phyloP scores from a whole-genome alignment of 2,329 filamentous ascomycete species.

The Hirsutella minnesotensis region DNA sequence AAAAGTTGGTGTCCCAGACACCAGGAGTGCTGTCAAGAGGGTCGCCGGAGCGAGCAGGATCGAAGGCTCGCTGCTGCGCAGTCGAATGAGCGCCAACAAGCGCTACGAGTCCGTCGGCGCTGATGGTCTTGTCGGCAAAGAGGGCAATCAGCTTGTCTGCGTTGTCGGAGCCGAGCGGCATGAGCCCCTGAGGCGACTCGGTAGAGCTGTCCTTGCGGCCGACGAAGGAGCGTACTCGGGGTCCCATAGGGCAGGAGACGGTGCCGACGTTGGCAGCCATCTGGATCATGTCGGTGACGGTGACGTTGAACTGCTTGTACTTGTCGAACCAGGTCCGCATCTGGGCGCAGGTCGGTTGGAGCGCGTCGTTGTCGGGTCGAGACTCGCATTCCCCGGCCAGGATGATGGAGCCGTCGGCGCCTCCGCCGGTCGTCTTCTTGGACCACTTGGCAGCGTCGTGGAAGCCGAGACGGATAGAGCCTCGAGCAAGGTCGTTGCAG shows the following conservation, averaged over 20 bases:
- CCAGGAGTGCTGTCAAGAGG: conserved; percentile 38
- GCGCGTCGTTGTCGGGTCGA: conserved; percentile 29
- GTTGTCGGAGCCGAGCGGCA: conserved; percentile 27
- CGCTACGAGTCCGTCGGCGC: conserved; percentile 32
- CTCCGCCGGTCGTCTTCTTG: conserved; percentile 15
- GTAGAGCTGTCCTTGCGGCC: conserved; percentile 32
- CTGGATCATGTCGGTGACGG: conserved; percentile 41
- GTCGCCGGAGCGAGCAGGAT: conserved; percentile 22
- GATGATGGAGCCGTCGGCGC: conserved; percentile 31
- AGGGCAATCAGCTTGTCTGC: conserved; percentile 32
- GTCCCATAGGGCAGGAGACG: conserved; percentile 28
- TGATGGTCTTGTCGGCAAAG: conserved; percentile 40
- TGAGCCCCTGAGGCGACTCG: conserved; percentile 24
- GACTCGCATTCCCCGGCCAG: conserved; percentile 23
- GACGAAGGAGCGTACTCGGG: conserved; percentile 34
- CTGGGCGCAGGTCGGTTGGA: conserved; percentile 27
- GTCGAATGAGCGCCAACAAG: conserved; percentile 40
- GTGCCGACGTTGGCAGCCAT: conserved; percentile 35
- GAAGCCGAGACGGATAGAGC: conserved; percentile 30
- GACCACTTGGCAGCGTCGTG: conserved; percentile 31
- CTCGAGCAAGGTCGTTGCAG: conserved; percentile 27
- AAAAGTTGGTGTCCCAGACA: conserved; percentile 39
- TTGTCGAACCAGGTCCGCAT: conserved; percentile 25
- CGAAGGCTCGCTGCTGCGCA: conserved; percentile 32
- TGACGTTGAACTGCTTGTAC: conserved; percentile 26